Conservation (phyloP, 352 stramenopile genomes). For the Globisporangium cylindrosporum region DNA sequence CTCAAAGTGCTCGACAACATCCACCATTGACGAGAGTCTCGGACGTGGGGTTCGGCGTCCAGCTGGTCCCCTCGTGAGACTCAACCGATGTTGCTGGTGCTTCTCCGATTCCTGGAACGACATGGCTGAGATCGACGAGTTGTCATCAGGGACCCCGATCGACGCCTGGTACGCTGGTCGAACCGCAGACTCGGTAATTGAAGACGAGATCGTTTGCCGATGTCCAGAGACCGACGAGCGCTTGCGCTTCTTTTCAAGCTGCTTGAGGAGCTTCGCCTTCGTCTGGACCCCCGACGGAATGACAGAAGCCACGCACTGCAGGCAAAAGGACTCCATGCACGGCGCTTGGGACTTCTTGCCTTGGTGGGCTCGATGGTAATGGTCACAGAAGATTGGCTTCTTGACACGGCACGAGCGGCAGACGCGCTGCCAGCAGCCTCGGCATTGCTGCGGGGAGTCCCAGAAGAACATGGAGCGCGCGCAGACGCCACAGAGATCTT, state of each 20-base stretch:
- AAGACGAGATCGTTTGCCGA: slow-evolving; percentile 36
- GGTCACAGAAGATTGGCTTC: slow-evolving; percentile 73
- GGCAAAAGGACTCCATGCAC: slow-evolving; percentile 76
- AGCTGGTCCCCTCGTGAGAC: slow-evolving; percentile 25
- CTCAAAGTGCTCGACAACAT: slow-evolving; percentile 65
- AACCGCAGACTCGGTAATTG: slow-evolving; percentile 20
- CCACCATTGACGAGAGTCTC: slow-evolving; percentile 40
- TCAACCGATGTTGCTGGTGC: slow-evolving; percentile 58
- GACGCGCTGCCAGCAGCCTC: slow-evolving; percentile 62
- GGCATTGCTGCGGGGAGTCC: slow-evolving; percentile 51
- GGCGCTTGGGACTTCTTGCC: slow-evolving; percentile 24
- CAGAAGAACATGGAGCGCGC: slow-evolving; percentile 61
- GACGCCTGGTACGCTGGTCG: slow-evolving; percentile 38
- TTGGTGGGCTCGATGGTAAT: slow-evolving; percentile 42
- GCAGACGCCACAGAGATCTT: slow-evolving; percentile 56
- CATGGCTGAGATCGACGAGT: slow-evolving; percentile 63
- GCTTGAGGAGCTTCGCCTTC: slow-evolving; percentile 62
- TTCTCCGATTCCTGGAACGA: slow-evolving; percentile 76
- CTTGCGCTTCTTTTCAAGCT: slow-evolving; percentile 62
- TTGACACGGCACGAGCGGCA: slow-evolving; percentile 65
- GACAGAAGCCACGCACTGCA: slow-evolving; percentile 68
- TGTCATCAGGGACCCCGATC: slow-evolving; percentile 39
- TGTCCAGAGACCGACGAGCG: slow-evolving; percentile 24
- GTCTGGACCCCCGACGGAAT: slow-evolving; percentile 59
- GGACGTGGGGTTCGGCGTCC: slow-evolving; percentile 7